Evolutionary conservation across 768 basidiomycete species (phyloP).

Genomic region (Phanerochaete carnosa): DNA sequence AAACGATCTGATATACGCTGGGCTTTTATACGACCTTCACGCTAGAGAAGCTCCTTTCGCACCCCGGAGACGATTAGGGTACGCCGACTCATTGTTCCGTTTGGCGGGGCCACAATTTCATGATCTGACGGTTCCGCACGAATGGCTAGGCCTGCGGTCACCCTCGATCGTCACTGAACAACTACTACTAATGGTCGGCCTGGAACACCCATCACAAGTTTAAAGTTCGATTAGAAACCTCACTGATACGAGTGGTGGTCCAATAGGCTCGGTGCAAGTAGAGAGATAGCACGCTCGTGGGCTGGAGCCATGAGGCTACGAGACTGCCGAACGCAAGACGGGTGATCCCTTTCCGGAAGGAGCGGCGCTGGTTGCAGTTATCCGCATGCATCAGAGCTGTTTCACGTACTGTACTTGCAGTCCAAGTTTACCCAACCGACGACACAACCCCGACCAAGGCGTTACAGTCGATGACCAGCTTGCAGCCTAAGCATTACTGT

Average conservation of each 20-base stretch:
- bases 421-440: background rate
- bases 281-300: background rate
- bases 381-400: background rate
- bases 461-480: background rate
- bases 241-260: background rate
- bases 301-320: slow-evolving; percentile 13
- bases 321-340: slow-evolving; percentile 3
- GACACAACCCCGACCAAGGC: background rate
- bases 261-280: background rate
- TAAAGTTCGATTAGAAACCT: slow-evolving; percentile 1
- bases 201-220: slow-evolving; percentile 11
- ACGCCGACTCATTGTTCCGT: slow-evolving; percentile 8
- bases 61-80: slow-evolving; percentile 3
- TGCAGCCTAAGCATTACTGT: background rate
- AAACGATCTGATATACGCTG: background rate
- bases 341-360: background rate
- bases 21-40: slow-evolving; percentile 2
- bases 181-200: slow-evolving; percentile 3
- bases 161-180: slow-evolving; percentile 13
- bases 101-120: slow-evolving; percentile 2
- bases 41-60: slow-evolving; percentile 3
- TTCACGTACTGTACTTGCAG: too few relatives aligned
- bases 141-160: slow-evolving; percentile 6
- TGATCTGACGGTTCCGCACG: slow-evolving; percentile 9
- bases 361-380: background rate